Conservation (phyloP, 768 basidiomycete species). For the Lactarius indigo region DNA sequence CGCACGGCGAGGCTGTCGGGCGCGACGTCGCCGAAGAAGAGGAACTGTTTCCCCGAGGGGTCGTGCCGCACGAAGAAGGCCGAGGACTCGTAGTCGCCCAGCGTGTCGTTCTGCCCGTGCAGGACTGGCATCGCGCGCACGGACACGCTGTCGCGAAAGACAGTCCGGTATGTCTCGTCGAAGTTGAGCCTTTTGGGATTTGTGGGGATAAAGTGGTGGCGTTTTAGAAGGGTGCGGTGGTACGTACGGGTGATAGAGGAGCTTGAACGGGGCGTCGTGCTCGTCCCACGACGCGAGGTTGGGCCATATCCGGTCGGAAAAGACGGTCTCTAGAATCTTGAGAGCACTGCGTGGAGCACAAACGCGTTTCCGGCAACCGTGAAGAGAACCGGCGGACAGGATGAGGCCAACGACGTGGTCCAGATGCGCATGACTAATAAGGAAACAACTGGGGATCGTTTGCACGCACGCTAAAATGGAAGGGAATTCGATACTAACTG, state of each 20-base stretch:
- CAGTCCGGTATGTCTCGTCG: conserved; percentile 49
- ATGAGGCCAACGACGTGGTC: conserved; percentile 87
- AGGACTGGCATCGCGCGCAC: conserved; percentile 65
- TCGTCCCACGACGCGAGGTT: conserved; percentile 74
- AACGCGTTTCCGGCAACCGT: conserved; percentile 59
- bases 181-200: conserved; percentile 42
- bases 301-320: conserved; percentile 82
- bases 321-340: conserved; percentile 64
- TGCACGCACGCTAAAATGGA: background rate
- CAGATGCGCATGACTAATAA: conserved; percentile 86
- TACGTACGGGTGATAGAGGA: conserved; percentile 64
- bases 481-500: conserved; percentile 34
- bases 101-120: conserved; percentile 56
- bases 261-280: conserved; percentile 52
- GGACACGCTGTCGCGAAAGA: conserved; percentile 52
- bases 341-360: conserved; percentile 59
- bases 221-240: background rate
- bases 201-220: conserved; percentile 1
- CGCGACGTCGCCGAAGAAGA: conserved; percentile 95
- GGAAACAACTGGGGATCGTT: conserved; percentile 56
- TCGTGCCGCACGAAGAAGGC: conserved; percentile 85
- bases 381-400: conserved; percentile 75
- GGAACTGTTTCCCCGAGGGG: conserved; percentile 59
- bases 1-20: conserved; percentile 67
- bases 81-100: conserved; percentile 63